Base-by-base conservation (phyloP, 2,329 filamentous ascomycete species). In the Salinomyces thailandicus region DNA sequence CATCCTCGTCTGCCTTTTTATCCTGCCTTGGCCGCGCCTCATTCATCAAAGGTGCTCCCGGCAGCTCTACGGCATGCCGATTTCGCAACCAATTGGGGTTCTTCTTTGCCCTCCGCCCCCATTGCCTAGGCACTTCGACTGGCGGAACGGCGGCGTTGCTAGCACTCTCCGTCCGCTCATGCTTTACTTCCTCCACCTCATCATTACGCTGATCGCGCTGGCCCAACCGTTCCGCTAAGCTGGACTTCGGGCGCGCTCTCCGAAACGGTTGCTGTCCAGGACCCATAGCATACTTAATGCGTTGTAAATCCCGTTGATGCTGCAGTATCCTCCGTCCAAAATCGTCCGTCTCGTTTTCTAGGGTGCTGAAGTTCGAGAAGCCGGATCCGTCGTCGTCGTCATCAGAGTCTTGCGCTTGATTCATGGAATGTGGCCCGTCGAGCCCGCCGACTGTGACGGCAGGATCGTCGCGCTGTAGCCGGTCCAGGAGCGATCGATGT, bases 261-360 rank as follows among this genome's bases (percentile, higher is more conserved):
- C 61, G 50, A 43, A 68, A 68, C 5, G 64, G 51, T 36, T 53
- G 52, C 7, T 43, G 40, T n/a, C 41, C 35, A 17, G 34, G 33
- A 12, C 52, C 48, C 31, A 59, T 46, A 27, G 60, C 60, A 40
- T 55, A 53, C 24, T 56, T 54, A 18, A 64, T 37, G 16, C 62
- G 60, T 33, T 58, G 57, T 42, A 62, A 50, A 45, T 69, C 64
- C 40, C 62, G 60, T 37, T 52, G 44, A 43, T 65, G 59, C 44
- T 66, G 61, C 32, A 68, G 53, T 44, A 69, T 58, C 34, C 53
- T 54, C 35, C 55, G 55, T 12, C 64, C 66, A 40, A 70, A 67
- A 1, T 67, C 64, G 46, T 68, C 64, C 14, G 59, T 62, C 38
- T 62, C 62, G 41, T 62, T 59, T 28, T 66, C 63, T 36, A 65